Evolutionary conservation across 768 basidiomycete species (phyloP), one percentile per base, ranked within the genome.

Genomic region (Hydnomerulius pinastri): DNA sequence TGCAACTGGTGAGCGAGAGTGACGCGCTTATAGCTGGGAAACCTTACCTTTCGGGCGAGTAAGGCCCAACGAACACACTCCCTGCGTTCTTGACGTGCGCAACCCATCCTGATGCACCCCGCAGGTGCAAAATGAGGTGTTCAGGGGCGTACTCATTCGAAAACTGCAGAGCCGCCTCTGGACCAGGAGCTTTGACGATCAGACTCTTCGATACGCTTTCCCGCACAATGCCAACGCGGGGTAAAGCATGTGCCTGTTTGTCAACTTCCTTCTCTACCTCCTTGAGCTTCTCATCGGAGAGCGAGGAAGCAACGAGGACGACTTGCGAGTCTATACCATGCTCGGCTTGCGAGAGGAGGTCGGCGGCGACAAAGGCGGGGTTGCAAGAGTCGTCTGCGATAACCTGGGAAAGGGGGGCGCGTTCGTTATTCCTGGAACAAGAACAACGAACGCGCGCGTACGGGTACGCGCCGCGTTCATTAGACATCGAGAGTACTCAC

Each of bases 291-390:
- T 77, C 77, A 8, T 75, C 66, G 6, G 86, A 67, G 41, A 98
- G 80, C 62, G 79, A 74, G 51, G 96, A 81, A 11, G 86, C 81
- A 49, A 98, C 86, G 46, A 99, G 81, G 40, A 98, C 94, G 41
- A 98, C 97, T 69, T 99, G 97, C 8, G 97, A 98, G 70, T 99
- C 97, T 17, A 93, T 82, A 37, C 97, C 97, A 67, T 99, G 97
- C 68, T 99, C 97, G 6, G 96, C 97, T 72, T 99, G 97, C 3
- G 94, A 97, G 20, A 99, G 80, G 13, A 99, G 81, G 66, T 99
- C 97, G 5, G 97, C 95, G 9, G 97, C 97, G 37, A 98, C 92
- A 55, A 95, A 96, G 2, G 87, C 83, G 2, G 95, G 86, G 60
- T 88, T 84, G 56, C 86, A 85, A 4, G 91, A 87, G 50, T 85